phyloP scores from a whole-genome alignment of 192 early-diverging fungal genomes.

The Umbelopsis vinacea region DNA sequence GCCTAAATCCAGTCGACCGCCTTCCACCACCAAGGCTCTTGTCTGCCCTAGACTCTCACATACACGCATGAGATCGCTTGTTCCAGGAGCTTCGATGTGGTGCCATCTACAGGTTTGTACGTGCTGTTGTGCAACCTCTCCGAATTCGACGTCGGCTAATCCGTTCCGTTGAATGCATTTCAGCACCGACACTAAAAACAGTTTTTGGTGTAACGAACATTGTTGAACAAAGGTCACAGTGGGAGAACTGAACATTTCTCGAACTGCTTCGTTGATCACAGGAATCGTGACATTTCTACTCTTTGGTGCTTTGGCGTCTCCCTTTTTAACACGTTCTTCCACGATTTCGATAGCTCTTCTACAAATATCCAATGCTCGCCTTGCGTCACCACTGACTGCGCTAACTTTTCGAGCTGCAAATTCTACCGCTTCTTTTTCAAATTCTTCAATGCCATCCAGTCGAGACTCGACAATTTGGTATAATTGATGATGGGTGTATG shows the following conservation, averaged over 20 bases:
- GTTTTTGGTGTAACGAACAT: constrained; percentile 81
- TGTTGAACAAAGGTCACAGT: constrained; percentile 71
- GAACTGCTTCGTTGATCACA: constrained; percentile 79
- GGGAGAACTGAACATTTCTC: constrained; percentile 86
- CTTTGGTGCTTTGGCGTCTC: constrained; percentile 15
- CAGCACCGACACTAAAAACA: constrained; percentile 81
- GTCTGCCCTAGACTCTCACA: constrained; percentile 70
- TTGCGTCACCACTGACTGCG: constrained; percentile 94
- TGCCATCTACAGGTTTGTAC: constrained; percentile 70
- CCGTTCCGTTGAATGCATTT: constrained; percentile 67
- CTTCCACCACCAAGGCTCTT: constrained; percentile 64
- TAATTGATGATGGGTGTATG: constrained; percentile 89
- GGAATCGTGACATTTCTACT: constrained; percentile 62
- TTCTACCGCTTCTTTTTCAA: constrained; percentile 84
- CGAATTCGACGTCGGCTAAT: constrained; percentile 73
- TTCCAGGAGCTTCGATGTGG: constrained; percentile 58
- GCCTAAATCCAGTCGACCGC: constrained; percentile 66
- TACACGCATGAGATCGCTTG: constrained; percentile 63
- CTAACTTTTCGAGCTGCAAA: constrained; percentile 96
- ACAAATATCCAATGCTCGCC: constrained; percentile 94
- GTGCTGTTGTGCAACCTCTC: constrained; percentile 70
- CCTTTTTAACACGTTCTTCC: constrained; percentile 47
- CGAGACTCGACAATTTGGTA: constrained; percentile 84
- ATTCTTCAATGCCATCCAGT: constrained; percentile 71
- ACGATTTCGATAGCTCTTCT: constrained; percentile 76